A percentile compares a stretch with the other conserved stretches of the same genome.
These are phyloP conservation scores for Globisporangium takayamanum DNA, from an alignment of 352 stramenopile species.

Conservation along the genomic window DNA sequence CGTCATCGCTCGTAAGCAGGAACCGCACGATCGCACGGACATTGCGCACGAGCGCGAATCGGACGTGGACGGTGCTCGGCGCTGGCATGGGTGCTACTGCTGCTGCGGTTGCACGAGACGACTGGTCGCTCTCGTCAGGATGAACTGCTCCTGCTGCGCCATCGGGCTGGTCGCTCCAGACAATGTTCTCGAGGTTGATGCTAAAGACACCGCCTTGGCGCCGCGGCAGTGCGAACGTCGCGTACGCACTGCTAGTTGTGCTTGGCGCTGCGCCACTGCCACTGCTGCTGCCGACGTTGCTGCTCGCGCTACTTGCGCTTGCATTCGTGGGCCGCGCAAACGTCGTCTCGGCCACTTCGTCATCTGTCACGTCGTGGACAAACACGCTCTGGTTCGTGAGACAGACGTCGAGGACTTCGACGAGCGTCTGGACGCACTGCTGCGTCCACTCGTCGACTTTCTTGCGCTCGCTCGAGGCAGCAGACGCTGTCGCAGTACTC, in stretches of 20 bases:
- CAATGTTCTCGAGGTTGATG: conserved; percentile 74
- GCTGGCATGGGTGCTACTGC: conserved; percentile 24
- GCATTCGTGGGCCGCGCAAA: conserved; percentile 29
- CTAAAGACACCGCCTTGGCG: conserved; percentile 63
- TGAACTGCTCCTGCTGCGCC: conserved; percentile 6
- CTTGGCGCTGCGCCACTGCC: conserved; percentile 7
- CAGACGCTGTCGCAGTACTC: not conserved
- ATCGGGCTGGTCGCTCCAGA: conserved; percentile 65
- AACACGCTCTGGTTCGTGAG: conserved; percentile 72
- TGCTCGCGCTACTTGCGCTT: not conserved
- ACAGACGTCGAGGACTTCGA: conserved; percentile 72
- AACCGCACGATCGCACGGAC: conserved; percentile 59
- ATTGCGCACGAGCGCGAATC: conserved; percentile 67
- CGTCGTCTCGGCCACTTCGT: conserved; percentile 65
- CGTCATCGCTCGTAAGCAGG: conserved; percentile 50
- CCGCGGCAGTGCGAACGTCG: conserved; percentile 18
- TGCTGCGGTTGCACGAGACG: conserved; percentile 9
- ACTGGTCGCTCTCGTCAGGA: conserved; percentile 18
- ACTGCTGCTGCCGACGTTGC: not conserved
- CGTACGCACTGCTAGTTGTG: conserved; percentile 7
- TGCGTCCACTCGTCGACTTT: conserved; percentile 47
- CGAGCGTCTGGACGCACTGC: conserved; percentile 68
- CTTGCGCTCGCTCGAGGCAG: not conserved
- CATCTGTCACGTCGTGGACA: conserved; percentile 55
- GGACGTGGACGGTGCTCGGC: conserved; percentile 47